These are phyloP conservation scores for Boletus fagicola DNA, from an alignment of 768 basidiomycete genomes.

Conservation along the genomic window DNA sequence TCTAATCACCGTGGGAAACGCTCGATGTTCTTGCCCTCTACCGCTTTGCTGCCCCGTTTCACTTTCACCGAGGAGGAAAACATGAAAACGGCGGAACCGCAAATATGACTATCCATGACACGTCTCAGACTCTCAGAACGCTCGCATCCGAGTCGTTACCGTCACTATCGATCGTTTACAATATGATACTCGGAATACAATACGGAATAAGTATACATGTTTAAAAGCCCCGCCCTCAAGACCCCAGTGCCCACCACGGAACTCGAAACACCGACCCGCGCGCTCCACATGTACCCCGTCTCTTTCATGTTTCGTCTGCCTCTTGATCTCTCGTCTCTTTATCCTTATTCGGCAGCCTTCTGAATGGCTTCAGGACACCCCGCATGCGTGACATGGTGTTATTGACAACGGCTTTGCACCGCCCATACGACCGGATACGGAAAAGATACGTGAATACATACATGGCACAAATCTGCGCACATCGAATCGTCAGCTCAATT, in stretches of 20 bases:
- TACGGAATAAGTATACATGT: not conserved
- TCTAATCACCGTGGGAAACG: not conserved
- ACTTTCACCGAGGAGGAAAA: not conserved
- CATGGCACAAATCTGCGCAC: conserved; percentile 40
- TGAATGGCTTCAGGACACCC: not conserved
- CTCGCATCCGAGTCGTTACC: too few species aligned
- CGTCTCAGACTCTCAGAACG: too few species aligned
- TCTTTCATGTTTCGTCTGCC: not conserved
- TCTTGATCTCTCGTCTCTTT: not conserved
- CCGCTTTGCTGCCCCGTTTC: not conserved
- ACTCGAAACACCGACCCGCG: not conserved
- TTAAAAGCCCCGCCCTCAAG: not conserved
- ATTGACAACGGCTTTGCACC: not conserved
- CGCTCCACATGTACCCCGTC: not conserved
- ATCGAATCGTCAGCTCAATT: not conserved
- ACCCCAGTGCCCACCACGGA: too few species aligned
- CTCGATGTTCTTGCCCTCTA: not conserved
- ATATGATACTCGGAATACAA: not conserved
- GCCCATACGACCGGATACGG: conserved; percentile 40
- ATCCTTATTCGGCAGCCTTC: not conserved
- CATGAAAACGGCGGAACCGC: too few species aligned
- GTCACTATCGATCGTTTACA: too few species aligned
- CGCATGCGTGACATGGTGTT: not conserved
- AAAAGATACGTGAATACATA: conserved; percentile 58
- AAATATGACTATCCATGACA: too few species aligned